phyloP scores from a whole-genome alignment of 305 asterid species.

The Fraxinus ornus region DNA sequence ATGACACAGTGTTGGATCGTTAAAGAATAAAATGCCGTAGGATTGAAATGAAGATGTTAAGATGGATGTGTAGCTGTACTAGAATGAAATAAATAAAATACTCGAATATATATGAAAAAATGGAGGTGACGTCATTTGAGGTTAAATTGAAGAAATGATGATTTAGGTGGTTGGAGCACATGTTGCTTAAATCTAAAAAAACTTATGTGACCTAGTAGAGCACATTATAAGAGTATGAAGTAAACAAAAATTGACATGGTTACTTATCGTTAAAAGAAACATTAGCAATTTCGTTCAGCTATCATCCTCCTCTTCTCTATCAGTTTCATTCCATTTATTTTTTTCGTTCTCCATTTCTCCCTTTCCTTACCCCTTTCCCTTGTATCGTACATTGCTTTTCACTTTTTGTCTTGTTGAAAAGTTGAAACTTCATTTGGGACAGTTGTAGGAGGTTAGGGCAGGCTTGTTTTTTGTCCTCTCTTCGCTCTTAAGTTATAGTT shows the following conservation, averaged over 20 bases:
- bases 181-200: not conserved
- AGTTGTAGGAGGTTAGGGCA: not conserved
- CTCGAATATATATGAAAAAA: not conserved
- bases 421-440: not conserved
- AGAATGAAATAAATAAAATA: not conserved
- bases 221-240: not conserved
- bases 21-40: not conserved
- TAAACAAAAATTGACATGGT: not conserved
- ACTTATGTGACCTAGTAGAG: not conserved
- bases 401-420: not conserved
- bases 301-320: not conserved
- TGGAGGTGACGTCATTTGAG: not conserved
- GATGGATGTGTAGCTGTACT: not conserved
- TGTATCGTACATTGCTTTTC: not conserved
- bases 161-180: not conserved
- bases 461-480: not conserved
- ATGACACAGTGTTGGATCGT: not conserved
- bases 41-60: not conserved
- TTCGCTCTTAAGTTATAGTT: not conserved
- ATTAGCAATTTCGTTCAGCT: not conserved
- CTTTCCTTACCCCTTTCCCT: not conserved
- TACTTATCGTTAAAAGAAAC: not conserved
- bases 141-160: not conserved
- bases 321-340: not conserved
- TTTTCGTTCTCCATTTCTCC: not conserved